These are phyloP conservation scores for Pythium aristosporum DNA, from an alignment of 352 stramenopile species.

Conservation along the genomic window DNA sequence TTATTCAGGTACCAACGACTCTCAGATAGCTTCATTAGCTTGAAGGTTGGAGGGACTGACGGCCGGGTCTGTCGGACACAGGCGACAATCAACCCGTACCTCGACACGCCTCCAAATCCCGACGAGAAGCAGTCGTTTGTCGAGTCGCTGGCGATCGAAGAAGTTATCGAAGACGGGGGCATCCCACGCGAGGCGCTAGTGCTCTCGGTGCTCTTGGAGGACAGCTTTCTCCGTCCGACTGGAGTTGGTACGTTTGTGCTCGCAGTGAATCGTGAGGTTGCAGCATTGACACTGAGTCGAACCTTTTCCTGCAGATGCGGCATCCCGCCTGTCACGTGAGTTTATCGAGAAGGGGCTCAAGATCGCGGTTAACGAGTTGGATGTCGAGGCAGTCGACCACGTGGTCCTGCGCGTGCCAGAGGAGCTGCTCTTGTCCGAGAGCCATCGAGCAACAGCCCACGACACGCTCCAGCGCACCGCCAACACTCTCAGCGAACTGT, in stretches of 20 bases:
- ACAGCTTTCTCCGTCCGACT: conserved; percentile 40
- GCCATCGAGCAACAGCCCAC: conserved; percentile 21
- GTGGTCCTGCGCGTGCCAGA: conserved; percentile 63
- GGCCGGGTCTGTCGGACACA: conserved; percentile 12
- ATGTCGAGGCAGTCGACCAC: conserved; percentile 69
- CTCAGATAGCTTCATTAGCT: neutral
- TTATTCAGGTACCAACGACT: conserved; percentile 38
- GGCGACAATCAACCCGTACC: conserved; percentile 49
- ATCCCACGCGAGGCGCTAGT: conserved; percentile 66
- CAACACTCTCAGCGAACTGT: conserved; percentile 42
- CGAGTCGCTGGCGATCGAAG: conserved; percentile 64
- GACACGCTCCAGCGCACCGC: conserved; percentile 36
- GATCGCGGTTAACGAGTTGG: conserved; percentile 44
- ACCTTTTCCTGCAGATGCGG: conserved; percentile 18
- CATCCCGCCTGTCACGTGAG: conserved; percentile 36
- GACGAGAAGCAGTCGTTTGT: conserved; percentile 63
- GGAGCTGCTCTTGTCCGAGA: conserved; percentile 29
- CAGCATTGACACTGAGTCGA: neutral
- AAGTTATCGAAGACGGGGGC: conserved; percentile 56
- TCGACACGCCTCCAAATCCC: conserved; percentile 17
- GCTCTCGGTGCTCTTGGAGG: conserved; percentile 55
- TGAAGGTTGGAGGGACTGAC: neutral
- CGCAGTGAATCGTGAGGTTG: neutral
- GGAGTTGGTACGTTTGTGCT: neutral
- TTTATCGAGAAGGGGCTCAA: conserved; percentile 51